Percentiles rank a stretch among this genome's conserved stretches.
phyloP scores from a whole-genome alignment of 306 rosid genomes.

The Carpinus fangiana region DNA sequence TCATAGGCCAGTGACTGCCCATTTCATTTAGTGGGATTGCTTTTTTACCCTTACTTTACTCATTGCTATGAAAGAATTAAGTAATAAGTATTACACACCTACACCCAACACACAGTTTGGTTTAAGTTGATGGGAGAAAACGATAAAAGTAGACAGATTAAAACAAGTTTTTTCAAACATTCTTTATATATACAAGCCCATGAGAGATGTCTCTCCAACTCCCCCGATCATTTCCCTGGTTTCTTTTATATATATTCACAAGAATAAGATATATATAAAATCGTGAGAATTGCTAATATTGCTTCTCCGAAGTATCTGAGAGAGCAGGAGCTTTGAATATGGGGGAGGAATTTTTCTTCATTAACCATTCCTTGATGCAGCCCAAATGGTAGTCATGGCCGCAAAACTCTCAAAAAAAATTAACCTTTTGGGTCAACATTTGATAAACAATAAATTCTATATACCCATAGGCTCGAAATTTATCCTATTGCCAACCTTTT shows the following conservation, averaged over 20 bases:
- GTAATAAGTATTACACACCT: too few relatives aligned
- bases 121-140: not conserved
- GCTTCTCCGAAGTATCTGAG: slow-evolving; percentile 47
- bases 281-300: slow-evolving; percentile 27
- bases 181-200: not conserved
- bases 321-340: slow-evolving; percentile 66
- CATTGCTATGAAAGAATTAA: too few relatives aligned
- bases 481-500: too few relatives aligned
- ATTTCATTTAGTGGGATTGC: not conserved
- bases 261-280: slow-evolving; percentile 18
- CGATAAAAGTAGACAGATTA: not conserved
- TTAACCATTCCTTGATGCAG: slow-evolving; percentile 80
- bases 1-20: not conserved
- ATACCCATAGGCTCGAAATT: too few relatives aligned
- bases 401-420: too few relatives aligned
- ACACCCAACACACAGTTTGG: not conserved
- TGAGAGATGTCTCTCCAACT: not conserved
- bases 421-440: too few relatives aligned
- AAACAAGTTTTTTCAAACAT: not conserved
- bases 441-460: too few relatives aligned
- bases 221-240: not conserved
- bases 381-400: slow-evolving; percentile 77
- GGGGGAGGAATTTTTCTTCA: slow-evolving; percentile 75
- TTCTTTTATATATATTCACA: slow-evolving; percentile 34
- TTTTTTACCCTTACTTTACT: too few relatives aligned